phyloP scores from a whole-genome alignment of 179 eudicot species.

The Spinacia oleracea region DNA sequence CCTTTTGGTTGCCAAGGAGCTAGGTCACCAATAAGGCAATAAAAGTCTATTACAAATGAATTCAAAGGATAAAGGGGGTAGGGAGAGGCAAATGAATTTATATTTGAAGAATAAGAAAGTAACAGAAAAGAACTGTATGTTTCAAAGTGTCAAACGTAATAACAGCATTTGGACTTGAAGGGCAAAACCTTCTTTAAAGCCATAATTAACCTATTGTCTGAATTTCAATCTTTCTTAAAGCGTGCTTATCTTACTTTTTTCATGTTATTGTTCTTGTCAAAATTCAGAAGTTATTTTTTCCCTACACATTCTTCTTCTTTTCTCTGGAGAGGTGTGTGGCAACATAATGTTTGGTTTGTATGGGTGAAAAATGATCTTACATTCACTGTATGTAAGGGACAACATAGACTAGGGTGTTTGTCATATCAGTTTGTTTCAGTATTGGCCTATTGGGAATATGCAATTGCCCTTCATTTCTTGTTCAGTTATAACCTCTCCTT shows the following conservation, averaged over 20 bases:
- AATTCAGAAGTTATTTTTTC: not conserved
- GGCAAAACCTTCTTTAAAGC: not conserved
- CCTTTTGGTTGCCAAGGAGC: not conserved
- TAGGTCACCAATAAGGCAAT: not conserved
- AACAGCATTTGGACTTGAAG: not conserved
- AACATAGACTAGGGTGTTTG: not conserved
- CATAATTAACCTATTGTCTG: not conserved
- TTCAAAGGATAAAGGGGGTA: not conserved
- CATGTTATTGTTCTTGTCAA: no score
- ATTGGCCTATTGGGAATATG: conserved; percentile 13
- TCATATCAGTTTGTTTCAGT: conserved; percentile 13
- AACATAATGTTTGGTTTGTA: not conserved
- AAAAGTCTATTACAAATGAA: no score
- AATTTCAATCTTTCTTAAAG: no score
- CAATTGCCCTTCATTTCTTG: conserved; percentile 8
- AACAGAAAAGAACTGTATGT: not conserved
- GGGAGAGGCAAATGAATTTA: not conserved
- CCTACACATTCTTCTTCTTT: not conserved
- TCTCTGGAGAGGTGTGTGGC: not conserved
- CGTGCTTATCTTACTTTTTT: no score
- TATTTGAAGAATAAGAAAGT: not conserved
- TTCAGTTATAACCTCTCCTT: not conserved
- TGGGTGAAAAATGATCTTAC: not conserved
- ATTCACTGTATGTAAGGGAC: conserved; percentile 6
- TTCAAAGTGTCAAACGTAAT: not conserved